Base-by-base conservation (phyloP, 78 protist species). In the Dictyostelium capitatum region DNA sequence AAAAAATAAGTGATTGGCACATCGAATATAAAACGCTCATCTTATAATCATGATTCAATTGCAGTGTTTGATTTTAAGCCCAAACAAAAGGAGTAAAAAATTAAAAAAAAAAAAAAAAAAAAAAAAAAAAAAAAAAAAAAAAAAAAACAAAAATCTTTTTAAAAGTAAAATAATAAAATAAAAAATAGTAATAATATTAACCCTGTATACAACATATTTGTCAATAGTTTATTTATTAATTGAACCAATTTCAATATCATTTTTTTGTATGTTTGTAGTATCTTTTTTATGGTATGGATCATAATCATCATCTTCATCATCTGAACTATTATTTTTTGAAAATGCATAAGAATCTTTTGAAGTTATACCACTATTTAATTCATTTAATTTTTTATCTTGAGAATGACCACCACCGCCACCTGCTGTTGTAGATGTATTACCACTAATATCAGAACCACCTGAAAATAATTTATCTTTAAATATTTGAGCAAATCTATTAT, bases 261-360 rank as follows among this genome's bases (percentile, higher is more conserved):
- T 25, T 59, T 59, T 10, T 11, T 59, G n/a, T 0, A 53, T 2
- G 12, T 53, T 62, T 62, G 41, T n/a, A n/a, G n/a, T n/a, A 37
- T 37, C 43, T 62, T 62, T 62, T 62, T 62, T 62, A 62, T 62
- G 70, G 14, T 62, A 62, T 62, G 70, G 70, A 25, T 62, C 70
- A 62, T 23, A 62, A 10, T 62, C 37, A 25, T 62, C 70, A 0
- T 14, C n/a, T 25, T 62, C 70, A 0, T 30, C n/a, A 62, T 62
- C 70, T 4, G 70, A 62, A 10, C 28, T 32, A 62, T 62, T 62
- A 25, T 62, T 62, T 62, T 62, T 62, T n/a, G 70, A 62, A 23
- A 62, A 62, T 4, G 41, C 70, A 10, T 62, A 11, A 8, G 70
- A 62, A 62, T 62, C 70, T 32, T 25, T 57, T 20, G 67, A 23